Conservation (phyloP, 2,329 filamentous ascomycete species). For the Pyrenochaeta sp. region DNA sequence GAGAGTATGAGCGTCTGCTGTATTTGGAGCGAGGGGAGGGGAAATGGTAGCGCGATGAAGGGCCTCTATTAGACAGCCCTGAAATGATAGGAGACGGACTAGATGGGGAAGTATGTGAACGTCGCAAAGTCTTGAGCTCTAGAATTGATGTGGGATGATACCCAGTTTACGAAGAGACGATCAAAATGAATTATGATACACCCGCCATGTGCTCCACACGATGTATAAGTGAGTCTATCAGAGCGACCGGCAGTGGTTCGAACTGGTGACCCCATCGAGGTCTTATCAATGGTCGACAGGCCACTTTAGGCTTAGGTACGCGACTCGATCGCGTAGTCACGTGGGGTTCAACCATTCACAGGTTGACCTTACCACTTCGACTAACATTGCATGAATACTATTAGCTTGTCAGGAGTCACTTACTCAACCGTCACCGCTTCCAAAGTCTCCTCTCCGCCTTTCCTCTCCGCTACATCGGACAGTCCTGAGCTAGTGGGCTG, state of each 20-base stretch:
- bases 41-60: slow-evolving; percentile 31
- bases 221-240: not conserved
- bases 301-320: not conserved
- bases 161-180: slow-evolving; percentile 1
- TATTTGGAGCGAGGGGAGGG: slow-evolving; percentile 67
- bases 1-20: slow-evolving; percentile 87
- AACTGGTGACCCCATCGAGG: not conserved
- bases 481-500: no score
- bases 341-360: not conserved
- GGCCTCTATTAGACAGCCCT: slow-evolving; percentile 25
- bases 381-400: not conserved
- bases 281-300: not conserved
- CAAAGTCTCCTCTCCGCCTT: no score
- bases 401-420: not conserved
- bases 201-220: not conserved
- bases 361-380: no score
- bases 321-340: not conserved
- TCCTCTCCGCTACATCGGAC: no score
- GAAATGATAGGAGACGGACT: no score
- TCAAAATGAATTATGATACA: not conserved
- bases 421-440: no score
- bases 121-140: no score
- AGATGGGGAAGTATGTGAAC: not conserved
- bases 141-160: not conserved
- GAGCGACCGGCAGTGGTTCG: not conserved